Conservation (phyloP, 1,284 basidiomycete genomes). For the Pseudozyma hubeiensis region DNA sequence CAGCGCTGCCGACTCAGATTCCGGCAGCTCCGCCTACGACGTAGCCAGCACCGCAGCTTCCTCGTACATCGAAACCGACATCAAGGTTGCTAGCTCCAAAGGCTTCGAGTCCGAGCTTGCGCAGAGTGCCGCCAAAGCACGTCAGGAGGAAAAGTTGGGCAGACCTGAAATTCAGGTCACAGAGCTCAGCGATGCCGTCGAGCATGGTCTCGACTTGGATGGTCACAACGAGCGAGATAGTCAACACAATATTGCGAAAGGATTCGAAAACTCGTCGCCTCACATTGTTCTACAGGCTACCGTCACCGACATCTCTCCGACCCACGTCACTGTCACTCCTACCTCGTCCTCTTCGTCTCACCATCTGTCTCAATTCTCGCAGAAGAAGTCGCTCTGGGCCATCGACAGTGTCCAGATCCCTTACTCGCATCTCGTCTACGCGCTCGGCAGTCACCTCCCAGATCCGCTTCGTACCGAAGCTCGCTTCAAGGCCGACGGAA, state of each 20-base stretch:
- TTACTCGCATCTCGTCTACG: slow-evolving; percentile 67
- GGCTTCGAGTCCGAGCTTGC: slow-evolving; percentile 42
- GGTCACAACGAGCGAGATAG: slow-evolving; percentile 16
- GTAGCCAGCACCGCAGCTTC: slow-evolving; percentile 33
- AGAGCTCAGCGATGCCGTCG: slow-evolving; percentile 40
- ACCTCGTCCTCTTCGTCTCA: slow-evolving; percentile 27
- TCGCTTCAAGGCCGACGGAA: slow-evolving; percentile 58
- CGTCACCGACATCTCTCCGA: slow-evolving; percentile 59
- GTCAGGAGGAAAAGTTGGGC: slow-evolving; percentile 51
- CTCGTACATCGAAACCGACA: slow-evolving; percentile 37
- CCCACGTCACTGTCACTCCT: slow-evolving; percentile 60
- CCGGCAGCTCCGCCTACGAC: slow-evolving; percentile 22
- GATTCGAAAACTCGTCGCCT: slow-evolving; percentile 54
- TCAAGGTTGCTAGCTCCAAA: slow-evolving; percentile 39
- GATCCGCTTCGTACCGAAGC: slow-evolving; percentile 66
- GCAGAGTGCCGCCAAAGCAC: slow-evolving; percentile 22
- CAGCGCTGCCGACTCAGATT: slow-evolving; percentile 28
- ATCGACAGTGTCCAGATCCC: slow-evolving; percentile 65
- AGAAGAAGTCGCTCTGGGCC: slow-evolving; percentile 60
- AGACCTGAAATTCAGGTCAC: slow-evolving; percentile 52
- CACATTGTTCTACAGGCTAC: slow-evolving; percentile 64
- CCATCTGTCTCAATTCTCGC: slow-evolving; percentile 34
- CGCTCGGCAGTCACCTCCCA: slow-evolving; percentile 66
- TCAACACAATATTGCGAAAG: slow-evolving; percentile 37
- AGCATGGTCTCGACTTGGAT: slow-evolving; percentile 42